These are phyloP conservation scores for Kregervanrija pseudodelftensis DNA, from an alignment of 805 yeast genomes.

Conservation along the genomic window DNA sequence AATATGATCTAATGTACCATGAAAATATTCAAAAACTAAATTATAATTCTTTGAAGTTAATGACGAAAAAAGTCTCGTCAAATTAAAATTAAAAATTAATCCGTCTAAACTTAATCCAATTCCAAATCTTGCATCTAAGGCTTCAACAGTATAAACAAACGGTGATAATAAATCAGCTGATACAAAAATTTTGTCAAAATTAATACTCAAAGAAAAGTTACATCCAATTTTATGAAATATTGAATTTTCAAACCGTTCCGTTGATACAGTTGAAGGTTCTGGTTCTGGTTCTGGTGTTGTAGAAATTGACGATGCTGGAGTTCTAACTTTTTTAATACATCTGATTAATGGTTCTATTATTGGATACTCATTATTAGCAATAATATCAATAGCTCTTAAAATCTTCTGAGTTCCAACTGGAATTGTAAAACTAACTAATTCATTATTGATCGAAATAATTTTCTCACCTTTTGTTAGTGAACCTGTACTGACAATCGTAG, in stretches of 20 bases:
- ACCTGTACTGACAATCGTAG: conserved; percentile 17
- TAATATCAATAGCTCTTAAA: conserved; percentile 13
- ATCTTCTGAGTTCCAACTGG: conserved; percentile 19
- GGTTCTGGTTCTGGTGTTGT: no score
- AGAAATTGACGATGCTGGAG: no score
- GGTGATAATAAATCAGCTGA: conserved; percentile 11
- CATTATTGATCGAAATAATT: conserved; percentile 11
- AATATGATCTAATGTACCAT: conserved; percentile 7
- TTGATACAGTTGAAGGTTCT: background rate
- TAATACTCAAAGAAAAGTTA: conserved; percentile 1
- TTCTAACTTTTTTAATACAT: no score
- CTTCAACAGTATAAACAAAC: conserved; percentile 6
- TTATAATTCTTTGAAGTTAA: conserved; percentile 6
- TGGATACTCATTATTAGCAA: conserved; percentile 19
- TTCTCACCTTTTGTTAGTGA: conserved; percentile 18
- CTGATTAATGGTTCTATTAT: conserved; percentile 15
- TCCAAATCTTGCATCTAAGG: conserved; percentile 3
- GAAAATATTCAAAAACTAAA: conserved; percentile 1
- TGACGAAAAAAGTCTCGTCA: conserved; percentile 1
- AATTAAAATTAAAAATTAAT: conserved; percentile 1
- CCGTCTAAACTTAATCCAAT: conserved; percentile 6
- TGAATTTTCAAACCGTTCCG: background rate
- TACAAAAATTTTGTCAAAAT: background rate
- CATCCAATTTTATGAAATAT: background rate
- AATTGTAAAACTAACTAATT: conserved; percentile 10